Evolutionary conservation across 495 filamentous ascomycete species (phyloP), one percentile per base, ranked within the genome.

Genomic region (Lasiosphaeris hirsuta): DNA sequence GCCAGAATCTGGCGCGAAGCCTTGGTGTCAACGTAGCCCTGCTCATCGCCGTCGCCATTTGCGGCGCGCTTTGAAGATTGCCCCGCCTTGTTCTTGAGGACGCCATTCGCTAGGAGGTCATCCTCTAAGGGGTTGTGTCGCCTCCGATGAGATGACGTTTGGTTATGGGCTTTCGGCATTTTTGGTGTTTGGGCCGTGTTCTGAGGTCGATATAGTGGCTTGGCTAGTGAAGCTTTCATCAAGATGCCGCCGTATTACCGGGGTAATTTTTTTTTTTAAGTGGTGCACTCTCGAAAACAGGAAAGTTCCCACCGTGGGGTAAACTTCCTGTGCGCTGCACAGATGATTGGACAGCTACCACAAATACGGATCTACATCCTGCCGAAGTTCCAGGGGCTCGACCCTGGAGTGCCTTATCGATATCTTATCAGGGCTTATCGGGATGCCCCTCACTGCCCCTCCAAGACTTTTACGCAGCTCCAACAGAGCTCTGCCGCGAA

Each of bases 1-100:
- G 86, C 84, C 57, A 97, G 70, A 69, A 97, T 97, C 66, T 90
- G 91, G 56, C 86, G 79, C 41, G 92, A 96, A 36, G 90, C 81
- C 65, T 89, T 90, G 45, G 91, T 86, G 70, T 96, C 93, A 53
- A 97, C 80, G 66, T 83, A 96, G 59, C 79, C 75, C 47, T 89
- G 82, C 63, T 86, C 81, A 45, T 82, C 81, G 17, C 85, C 81
- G 33, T 83, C 77, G 19, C 86, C 79, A 30, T 77, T 74, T 38
- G 73, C 71, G 45, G 80, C 84, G 58, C 82, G 79, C 74, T 88
- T 87, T 36, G 70, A 72, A 3, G 71, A 72, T 60, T 77, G 67
- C 70, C 78, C 68, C 65, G 66, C 51, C 58, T 82, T 68, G 71
- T 75, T 71, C 73, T 83, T 69, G 33, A 88, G 67, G 47, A 84